Percentiles rank a stretch among this genome's conserved stretches.
Evolutionary conservation across 352 stramenopile genomes (phyloP).

Genomic region (Globisporangium orthogonon): DNA sequence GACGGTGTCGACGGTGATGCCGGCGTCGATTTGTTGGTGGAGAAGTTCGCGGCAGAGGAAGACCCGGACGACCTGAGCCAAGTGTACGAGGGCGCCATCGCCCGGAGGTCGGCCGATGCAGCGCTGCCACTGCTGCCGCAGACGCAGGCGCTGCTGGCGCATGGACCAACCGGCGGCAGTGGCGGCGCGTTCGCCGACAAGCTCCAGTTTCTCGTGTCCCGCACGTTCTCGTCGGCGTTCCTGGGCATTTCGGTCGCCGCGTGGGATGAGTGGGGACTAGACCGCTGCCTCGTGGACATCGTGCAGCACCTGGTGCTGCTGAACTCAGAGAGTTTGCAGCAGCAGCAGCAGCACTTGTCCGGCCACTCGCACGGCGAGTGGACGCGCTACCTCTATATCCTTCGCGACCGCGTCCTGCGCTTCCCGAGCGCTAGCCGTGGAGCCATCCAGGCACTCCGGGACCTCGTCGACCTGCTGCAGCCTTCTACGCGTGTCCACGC

Average conservation of each 20-base stretch:
- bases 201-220: conserved; percentile 26
- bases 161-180: not conserved
- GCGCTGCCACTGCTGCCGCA: not conserved
- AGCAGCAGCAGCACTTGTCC: conserved; percentile 7
- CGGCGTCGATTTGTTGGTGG: conserved; percentile 15
- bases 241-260: conserved; percentile 32
- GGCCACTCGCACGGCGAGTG: conserved; percentile 26
- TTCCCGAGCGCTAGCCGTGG: conserved; percentile 23
- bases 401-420: conserved; percentile 43
- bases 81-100: conserved; percentile 40
- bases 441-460: conserved; percentile 26
- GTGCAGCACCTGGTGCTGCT: conserved; percentile 23
- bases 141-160: not conserved
- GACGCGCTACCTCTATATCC: conserved; percentile 50
- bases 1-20: conserved; percentile 3
- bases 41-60: conserved; percentile 42
- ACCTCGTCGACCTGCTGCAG: conserved; percentile 25
- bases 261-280: conserved; percentile 39
- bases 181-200: conserved; percentile 14
- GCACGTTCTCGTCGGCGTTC: conserved; percentile 50
- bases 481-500: not conserved
- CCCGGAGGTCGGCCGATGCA: not conserved
- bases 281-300: conserved; percentile 28
- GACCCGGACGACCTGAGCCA: conserved; percentile 55
- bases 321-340: not conserved